Conservation (phyloP, 306 rosid genomes). For the Gynostemma pentaphyllum region DNA sequence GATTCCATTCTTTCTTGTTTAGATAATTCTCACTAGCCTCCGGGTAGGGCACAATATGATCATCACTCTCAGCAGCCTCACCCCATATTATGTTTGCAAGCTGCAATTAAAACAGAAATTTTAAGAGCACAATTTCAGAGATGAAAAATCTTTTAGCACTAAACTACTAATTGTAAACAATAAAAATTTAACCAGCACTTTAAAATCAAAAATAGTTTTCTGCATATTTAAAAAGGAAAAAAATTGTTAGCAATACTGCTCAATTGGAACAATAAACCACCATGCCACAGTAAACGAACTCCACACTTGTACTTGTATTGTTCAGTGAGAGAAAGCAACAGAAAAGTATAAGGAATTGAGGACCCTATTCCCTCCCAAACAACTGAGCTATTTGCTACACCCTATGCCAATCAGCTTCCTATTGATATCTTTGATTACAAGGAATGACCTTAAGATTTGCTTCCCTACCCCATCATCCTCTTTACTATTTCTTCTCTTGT, state of each 20-base stretch:
- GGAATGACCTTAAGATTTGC: too few relatives aligned
- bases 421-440: too few relatives aligned
- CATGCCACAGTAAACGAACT: too few relatives aligned
- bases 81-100: slow-evolving; percentile 86
- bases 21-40: slow-evolving; percentile 44
- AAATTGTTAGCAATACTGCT: background rate
- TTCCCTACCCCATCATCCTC: too few relatives aligned
- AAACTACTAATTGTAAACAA: background rate
- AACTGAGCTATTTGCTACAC: too few relatives aligned
- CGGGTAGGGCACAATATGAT: slow-evolving; percentile 80
- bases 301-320: too few relatives aligned
- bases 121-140: background rate
- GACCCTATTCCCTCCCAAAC: too few relatives aligned
- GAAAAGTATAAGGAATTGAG: too few relatives aligned
- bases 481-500: too few relatives aligned
- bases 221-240: background rate
- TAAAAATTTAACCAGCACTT: background rate
- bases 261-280: background rate
- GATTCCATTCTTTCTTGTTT: slow-evolving; percentile 48
- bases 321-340: too few relatives aligned
- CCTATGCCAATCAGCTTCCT: too few relatives aligned
- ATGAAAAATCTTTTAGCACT: background rate
- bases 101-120: slow-evolving; percentile 36
- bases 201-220: background rate
- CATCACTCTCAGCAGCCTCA: slow-evolving; percentile 63